Base-by-base conservation (phyloP, 1,284 basidiomycete genomes). In the Laetiporus sulphureus region DNA sequence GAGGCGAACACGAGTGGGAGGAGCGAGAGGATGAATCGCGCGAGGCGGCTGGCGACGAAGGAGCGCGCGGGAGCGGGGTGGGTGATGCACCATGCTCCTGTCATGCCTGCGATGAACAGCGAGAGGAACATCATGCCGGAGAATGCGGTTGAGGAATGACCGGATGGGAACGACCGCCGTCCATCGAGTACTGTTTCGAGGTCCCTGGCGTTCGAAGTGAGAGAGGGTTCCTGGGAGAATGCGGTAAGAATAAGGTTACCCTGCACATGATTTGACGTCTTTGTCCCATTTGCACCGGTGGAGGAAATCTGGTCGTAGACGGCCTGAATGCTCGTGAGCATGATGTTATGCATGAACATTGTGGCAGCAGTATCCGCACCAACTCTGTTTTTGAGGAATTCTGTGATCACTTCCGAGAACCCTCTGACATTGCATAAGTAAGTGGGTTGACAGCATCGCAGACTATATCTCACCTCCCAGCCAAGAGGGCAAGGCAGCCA, bases 231-330 rank as follows among this genome's bases (percentile, higher is more conserved):
- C 8, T 27, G 15, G 7, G 22, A 38, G 11, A 10, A 24, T 31
- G 16, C 5, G 8, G 5, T 19, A 3, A 5, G 10, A 41, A 27
- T 21, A 4, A 34, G 49, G 21, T 30, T 51, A 79, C 75, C 80
- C 83, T 15, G 74, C 72, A 55, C 83, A 86, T 27, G 60, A 60
- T 43, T 68, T 54, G 0, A 66, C 40, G 1, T 60, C 54, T 5
- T 65, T 61, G 41, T 77, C 71, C 76, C 78, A 86, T 50, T 72
- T 66, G 52, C 82, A 84, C 21, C 82, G 69, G 10, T 69, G 65
- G 32, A 85, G 67, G 52, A 86, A 86, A 55, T 85, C 83, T 0
- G 83, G 83, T 11, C 83, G 68, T 12, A 86, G 61, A 13, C 82
- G 67, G 32, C 82, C 80, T 82, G 42, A 5, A 35, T 20, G 19